These are phyloP conservation scores for Cunninghamia lanceolata DNA, from an alignment of 75 land plant genomes.

Conservation along the genomic window DNA sequence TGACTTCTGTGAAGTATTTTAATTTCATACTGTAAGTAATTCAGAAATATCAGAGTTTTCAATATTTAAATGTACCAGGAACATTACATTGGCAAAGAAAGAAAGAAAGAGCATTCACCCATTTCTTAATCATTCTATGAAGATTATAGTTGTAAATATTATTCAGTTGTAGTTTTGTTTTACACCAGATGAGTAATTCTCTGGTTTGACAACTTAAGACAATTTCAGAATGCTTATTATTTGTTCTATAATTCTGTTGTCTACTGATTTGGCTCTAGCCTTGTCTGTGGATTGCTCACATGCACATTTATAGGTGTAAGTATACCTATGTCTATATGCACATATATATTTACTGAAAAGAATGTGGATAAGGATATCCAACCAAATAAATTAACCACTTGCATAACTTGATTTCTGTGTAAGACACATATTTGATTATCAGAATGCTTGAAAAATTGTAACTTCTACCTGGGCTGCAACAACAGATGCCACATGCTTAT, in stretches of 20 bases:
- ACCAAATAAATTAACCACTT: neutral
- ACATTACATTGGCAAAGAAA: no score
- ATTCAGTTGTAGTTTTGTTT: neutral
- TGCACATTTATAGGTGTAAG: neutral
- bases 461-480: neutral
- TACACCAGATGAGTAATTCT: neutral
- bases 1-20: no score
- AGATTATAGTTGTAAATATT: neutral
- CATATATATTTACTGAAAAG: neutral
- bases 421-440: neutral
- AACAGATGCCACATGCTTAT: neutral
- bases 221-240: neutral
- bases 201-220: neutral
- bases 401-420: neutral
- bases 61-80: no score
- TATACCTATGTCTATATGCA: neutral
- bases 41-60: no score
- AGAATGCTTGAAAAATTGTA: neutral
- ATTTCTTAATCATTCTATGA: neutral
- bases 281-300: neutral
- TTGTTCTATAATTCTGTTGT: neutral
- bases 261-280: neutral
- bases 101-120: neutral
- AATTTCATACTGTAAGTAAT: no score
- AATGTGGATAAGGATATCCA: neutral